Evolutionary conservation across 1,284 basidiomycete genomes (phyloP), one percentile per base, ranked within the genome.

Genomic region (Trametes hirsuta): DNA sequence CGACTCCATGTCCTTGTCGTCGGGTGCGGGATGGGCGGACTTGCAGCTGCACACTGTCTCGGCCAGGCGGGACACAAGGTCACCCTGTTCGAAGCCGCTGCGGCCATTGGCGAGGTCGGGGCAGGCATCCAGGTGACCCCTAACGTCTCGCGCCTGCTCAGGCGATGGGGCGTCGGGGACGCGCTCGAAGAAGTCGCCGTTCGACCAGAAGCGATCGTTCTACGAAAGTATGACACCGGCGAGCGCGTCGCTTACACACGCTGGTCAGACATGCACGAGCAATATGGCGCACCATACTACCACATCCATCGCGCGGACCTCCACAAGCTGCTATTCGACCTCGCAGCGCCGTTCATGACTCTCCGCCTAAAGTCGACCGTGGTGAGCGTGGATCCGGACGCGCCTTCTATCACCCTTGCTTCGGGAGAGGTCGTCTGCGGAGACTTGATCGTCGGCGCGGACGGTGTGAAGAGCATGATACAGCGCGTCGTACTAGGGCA

Each of bases 261-360:
- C 21, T 79, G 77, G 75, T 73, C 72, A 1, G 65, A 71, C 18
- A 57, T 66, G 15, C 77, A 80, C 69, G 69, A 72, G 21, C 71
- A 75, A n/a, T 76, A 77, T 64, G 79, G 77, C 51, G 72, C 78
- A 45, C 80, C 81, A 1, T 82, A 81, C 68, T 80, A 78, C 64
- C 79, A 82, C 61, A 72, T 80, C 50, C 77, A 89, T 77, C 83
- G 87, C 55, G 83, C 83, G 12, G 83, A 86, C 56, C 77, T 89
- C 41, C 81, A 84, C 63, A 71, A 76, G 9, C 72, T 85, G 15
- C 73, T 88, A 12, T 79, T 78, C 61, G 81, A 82, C 24, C 75
- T 82, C 36, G 81, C 81, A 9, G 66, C 66, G 4, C 76, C 79
- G 3, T 68, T 67, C 35, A 84, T 85, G 18, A 70, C 74, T 2